Evolutionary conservation across 768 basidiomycete species (phyloP), one percentile per base, ranked within the genome.

Genomic region (Strobilomyces confusus): DNA sequence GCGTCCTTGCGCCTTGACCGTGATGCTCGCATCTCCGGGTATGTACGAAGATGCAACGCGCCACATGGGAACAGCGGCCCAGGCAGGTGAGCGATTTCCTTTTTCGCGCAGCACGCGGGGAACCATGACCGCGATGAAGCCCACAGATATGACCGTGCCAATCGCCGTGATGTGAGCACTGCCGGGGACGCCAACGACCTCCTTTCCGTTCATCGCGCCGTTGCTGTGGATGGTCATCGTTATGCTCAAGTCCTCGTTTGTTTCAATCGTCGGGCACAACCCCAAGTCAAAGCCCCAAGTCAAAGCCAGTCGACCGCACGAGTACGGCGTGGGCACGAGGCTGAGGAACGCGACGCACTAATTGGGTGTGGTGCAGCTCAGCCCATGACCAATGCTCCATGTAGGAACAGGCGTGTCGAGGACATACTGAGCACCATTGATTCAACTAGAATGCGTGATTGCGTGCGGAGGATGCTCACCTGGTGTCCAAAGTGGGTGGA

Each of bases 151-250:
- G 50, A 43, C 15, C 46, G 20, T 26, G 37, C 40, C 48, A 43
- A 57, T 57, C 51, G 11, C 33, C n/a, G 44, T 52, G 66, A 57
- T 37, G 32, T 48, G 14, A 34, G 52, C 22, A 38, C 51, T 15
- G 36, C 47, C 23, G 53, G 55, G 29, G 55, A 57, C 15, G 51
- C 51, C 3, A 56, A 88, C 80, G 11, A 87, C 84, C 60, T 87
- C 86, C 57, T 83, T 80, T 4, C 84, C 86, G 13, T 73, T 77
- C 1, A 75, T 70, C 0, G 69, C 62, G 2, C n/a, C 84, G 0
- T 77, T 80, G 58, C 87, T 87, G 46, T 77, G 75, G 0, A 87
- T 82, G 0, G 80, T 85, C 1, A 86, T 81, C 1, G 75, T 75
- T 19, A 85, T n/a, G n/a, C n/a, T n/a, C n/a, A n/a, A n/a, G n/a